Conservation (phyloP, 2,329 filamentous ascomycete species). For the Mycosphaerella sp. region DNA sequence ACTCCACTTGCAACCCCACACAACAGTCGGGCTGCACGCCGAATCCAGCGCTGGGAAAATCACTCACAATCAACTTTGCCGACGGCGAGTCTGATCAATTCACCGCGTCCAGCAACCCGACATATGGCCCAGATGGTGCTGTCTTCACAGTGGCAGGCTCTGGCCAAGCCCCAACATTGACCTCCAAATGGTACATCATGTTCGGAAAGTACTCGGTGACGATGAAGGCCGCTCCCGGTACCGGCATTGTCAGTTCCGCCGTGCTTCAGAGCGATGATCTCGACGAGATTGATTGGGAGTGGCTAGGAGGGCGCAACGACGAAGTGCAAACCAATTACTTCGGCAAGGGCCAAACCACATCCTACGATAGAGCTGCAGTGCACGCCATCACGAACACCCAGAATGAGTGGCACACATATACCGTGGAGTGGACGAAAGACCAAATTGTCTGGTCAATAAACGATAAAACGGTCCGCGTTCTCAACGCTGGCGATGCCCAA, state of each 20-base stretch:
- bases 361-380: constrained; percentile 83
- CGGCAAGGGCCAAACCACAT: constrained; percentile 76
- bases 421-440: constrained; percentile 80
- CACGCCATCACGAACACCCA: constrained; percentile 65
- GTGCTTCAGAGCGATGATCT: constrained; percentile 86
- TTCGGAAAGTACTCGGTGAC: constrained; percentile 85
- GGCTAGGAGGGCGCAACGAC: constrained; percentile 69
- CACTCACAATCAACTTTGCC: constrained; percentile 79
- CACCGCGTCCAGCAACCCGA: constrained; percentile 54
- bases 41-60: constrained; percentile 73
- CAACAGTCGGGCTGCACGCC: constrained; percentile 57
- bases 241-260: constrained; percentile 86
- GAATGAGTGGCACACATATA: constrained; percentile 73
- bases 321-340: constrained; percentile 98
- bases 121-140: constrained; percentile 70
- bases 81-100: constrained; percentile 74
- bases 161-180: constrained; percentile 79
- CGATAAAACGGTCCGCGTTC: constrained; percentile 66
- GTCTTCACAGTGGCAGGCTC: constrained; percentile 70
- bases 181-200: constrained; percentile 98
- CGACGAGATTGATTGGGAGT: constrained; percentile 97
- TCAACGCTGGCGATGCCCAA: constrained; percentile 63
- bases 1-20: constrained; percentile 51
- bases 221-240: constrained; percentile 78
- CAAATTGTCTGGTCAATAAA: constrained; percentile 85